Evolutionary conservation across 495 filamentous ascomycete genomes (phyloP).

Genomic region (Lophium mytilinum): DNA sequence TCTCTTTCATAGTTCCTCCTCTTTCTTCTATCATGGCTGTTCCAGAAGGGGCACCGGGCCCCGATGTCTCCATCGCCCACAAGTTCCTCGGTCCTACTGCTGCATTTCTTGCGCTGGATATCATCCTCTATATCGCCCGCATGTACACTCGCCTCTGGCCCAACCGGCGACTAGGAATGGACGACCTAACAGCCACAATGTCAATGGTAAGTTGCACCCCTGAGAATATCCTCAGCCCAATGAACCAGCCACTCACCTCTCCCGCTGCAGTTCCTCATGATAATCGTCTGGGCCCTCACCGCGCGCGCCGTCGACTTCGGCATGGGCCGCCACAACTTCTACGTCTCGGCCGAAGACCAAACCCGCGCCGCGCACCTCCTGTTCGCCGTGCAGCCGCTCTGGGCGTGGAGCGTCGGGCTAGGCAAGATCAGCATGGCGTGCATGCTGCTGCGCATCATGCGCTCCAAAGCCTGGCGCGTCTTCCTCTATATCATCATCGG

Average conservation of each 20-base stretch:
- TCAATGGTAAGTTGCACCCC: neutral
- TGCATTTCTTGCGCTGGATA: neutral
- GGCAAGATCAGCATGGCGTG: constrained; percentile 32
- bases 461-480: constrained; percentile 15
- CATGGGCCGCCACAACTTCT: neutral
- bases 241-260: too few relatives aligned
- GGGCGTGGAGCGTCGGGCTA: constrained; percentile 26
- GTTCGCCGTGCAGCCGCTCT: constrained; percentile 15
- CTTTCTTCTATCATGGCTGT: neutral
- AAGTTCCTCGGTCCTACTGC: neutral
- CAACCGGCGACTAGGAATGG: neutral
- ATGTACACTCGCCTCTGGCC: neutral
- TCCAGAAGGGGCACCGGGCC: neutral
- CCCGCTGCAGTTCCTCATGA: neutral
- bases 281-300: neutral
- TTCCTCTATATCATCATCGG: constrained; percentile 22
- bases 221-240: neutral
- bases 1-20: too few relatives aligned
- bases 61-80: neutral
- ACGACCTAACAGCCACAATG: neutral
- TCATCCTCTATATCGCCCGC: neutral
- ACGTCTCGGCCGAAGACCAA: neutral
- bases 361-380: neutral
- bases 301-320: neutral
- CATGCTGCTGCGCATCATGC: constrained; percentile 31